Evolutionary conservation across 352 stramenopile species (phyloP).

Genomic region (Saprolegnia parasitica): DNA sequence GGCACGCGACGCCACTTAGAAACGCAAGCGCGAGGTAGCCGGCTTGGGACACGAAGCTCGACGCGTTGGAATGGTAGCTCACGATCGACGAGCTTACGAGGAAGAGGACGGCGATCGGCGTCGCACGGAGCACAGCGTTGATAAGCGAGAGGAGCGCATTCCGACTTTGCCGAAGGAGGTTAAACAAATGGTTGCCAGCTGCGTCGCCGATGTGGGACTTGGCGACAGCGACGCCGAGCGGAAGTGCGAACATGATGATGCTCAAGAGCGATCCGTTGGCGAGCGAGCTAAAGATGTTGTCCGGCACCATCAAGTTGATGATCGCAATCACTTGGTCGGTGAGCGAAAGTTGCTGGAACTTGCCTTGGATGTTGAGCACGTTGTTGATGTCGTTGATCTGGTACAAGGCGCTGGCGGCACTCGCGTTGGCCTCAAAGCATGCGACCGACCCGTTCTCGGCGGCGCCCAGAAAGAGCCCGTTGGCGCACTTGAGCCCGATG

Average conservation of each 20-base stretch:
- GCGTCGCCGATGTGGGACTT: constrained; percentile 7
- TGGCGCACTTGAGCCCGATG: constrained; percentile 22
- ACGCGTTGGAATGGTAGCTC: too few relatives aligned
- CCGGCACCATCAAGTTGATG: constrained; percentile 48
- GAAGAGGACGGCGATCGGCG: constrained; percentile 32
- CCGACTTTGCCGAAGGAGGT: constrained; percentile 39
- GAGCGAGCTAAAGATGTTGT: constrained; percentile 58
- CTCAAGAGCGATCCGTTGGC: constrained; percentile 47
- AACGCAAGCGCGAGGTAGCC: constrained; percentile 39
- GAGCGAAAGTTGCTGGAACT: constrained; percentile 44
- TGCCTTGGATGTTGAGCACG: constrained; percentile 36
- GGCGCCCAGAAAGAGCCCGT: background rate
- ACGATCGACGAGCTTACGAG: too few relatives aligned
- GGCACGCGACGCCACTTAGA: constrained; percentile 42
- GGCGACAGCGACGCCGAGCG: constrained; percentile 36
- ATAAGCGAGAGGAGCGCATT: constrained; percentile 48
- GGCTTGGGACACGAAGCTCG: constrained; percentile 37
- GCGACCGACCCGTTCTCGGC: background rate
- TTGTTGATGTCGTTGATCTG: constrained; percentile 44
- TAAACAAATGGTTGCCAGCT: constrained; percentile 26
- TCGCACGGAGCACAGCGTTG: constrained; percentile 39
- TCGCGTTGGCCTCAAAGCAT: background rate
- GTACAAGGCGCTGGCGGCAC: background rate
- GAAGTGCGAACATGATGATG: constrained; percentile 67
- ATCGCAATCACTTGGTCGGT: constrained; percentile 61